Evolutionary conservation across 106 monocot genomes (phyloP), one percentile per base, ranked within the genome.

Genomic region (Allium cepa): DNA sequence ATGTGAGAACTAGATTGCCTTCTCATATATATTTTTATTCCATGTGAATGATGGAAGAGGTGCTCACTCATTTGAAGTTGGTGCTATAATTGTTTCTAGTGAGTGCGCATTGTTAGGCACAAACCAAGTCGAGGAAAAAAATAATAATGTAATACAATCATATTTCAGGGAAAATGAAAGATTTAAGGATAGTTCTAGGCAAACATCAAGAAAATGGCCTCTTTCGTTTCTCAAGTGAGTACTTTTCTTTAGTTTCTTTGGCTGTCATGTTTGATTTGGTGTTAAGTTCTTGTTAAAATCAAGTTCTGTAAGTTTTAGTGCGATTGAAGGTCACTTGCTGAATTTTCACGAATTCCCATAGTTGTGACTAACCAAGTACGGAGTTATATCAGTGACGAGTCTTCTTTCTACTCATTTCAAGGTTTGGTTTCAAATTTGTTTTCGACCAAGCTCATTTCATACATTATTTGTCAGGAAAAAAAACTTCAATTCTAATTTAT

Each of bases 341-440:
- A 96, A 80, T 86, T 96, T 78, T 91, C 91, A 72, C 71, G 76
- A 66, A 82, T 88, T 69, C 96, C 96, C 60, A 69, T 96, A 50
- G 76, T 96, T 27, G 91, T 88, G 50, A 96, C 96, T 71, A 96
- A 96, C 68, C 96, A 96, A 88, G 88, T 96, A 62, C 72, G 91
- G 53, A 75, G 88, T 71, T 85, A 88, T 63, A 83, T 53, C 60
- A 79, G 58, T 46, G 68, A 78, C 79, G 86, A 81, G 70, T 28
- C 69, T 11, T 77, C 53, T 75, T 82, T 61, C 60, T 86, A 91
- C 83, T 50, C 73, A 62, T 96, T 96, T 73, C 84, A 92, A 92
- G 96, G 96, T 88, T 9, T 61, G 63, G 47, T 3, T 48, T 62
- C 26, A 17, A 61, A 53, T 22, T 66, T 66, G 5, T 36, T 36